These are phyloP conservation scores for Erodium trifolium DNA, from an alignment of 441 rosid genomes.

Conservation along the genomic window DNA sequence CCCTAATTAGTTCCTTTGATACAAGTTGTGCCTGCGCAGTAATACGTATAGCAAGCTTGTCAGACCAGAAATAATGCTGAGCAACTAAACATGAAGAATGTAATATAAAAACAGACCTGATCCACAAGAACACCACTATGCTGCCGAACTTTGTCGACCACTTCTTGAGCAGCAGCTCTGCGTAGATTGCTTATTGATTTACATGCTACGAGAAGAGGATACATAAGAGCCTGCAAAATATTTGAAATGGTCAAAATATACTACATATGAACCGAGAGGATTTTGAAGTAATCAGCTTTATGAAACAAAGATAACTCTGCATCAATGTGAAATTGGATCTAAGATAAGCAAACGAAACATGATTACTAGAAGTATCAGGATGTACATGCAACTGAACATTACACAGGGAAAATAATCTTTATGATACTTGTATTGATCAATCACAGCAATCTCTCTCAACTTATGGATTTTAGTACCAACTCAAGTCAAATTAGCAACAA, in stretches of 20 bases:
- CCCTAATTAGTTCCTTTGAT: constrained; percentile 86
- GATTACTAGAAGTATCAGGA: background rate
- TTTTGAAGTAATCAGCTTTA: background rate
- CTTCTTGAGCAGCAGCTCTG: constrained; percentile 95
- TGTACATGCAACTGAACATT: background rate
- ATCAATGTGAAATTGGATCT: background rate
- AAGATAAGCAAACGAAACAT: background rate
- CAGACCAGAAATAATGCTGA: constrained; percentile 14
- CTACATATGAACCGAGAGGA: constrained; percentile 4
- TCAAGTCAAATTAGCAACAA: constrained; percentile 9
- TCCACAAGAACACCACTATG: constrained; percentile 92
- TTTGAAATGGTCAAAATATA: background rate
- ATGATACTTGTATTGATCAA: background rate
- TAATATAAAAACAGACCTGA: constrained; percentile 42
- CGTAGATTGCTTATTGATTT: constrained; percentile 95
- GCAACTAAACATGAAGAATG: constrained; percentile 1
- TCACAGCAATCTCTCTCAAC: background rate
- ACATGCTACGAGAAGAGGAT: constrained; percentile 98
- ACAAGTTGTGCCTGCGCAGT: constrained; percentile 83
- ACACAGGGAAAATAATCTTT: background rate
- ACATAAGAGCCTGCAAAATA: constrained; percentile 87
- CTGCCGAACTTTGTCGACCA: constrained; percentile 94
- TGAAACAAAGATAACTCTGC: background rate
- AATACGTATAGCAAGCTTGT: constrained; percentile 7
- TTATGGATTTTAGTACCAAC: background rate